Percentiles rank a stretch among this genome's conserved stretches.
phyloP scores from a whole-genome alignment of 331 rosid species.

The Quercus phellos region DNA sequence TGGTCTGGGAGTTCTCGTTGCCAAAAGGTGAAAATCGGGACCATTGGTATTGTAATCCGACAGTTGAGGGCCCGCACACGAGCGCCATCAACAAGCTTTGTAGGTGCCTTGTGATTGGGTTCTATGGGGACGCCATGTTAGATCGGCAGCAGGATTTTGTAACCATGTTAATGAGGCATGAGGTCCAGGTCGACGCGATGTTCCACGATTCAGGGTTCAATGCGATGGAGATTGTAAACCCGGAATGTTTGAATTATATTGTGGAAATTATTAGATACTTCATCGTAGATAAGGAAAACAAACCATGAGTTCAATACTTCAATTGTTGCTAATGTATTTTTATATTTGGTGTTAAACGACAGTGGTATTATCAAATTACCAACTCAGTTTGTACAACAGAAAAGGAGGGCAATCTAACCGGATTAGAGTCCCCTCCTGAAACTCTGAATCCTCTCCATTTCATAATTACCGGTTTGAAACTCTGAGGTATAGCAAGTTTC shows the following conservation, averaged over 20 bases:
- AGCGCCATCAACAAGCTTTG: constrained; percentile 10
- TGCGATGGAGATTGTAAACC: constrained; percentile 45
- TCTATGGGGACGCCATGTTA: constrained; percentile 43
- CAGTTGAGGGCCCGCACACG: constrained; percentile 36
- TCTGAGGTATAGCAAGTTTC: too few species aligned
- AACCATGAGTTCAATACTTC: too few species aligned
- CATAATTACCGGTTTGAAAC: too few species aligned
- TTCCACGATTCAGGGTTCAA: constrained; percentile 55
- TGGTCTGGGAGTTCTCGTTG: constrained; percentile 41
- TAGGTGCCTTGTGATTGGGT: constrained; percentile 49
- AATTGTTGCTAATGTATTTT: too few species aligned
- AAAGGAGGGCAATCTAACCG: too few species aligned
- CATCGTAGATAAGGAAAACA: too few species aligned
- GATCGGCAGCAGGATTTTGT: constrained; percentile 49
- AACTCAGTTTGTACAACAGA: too few species aligned
- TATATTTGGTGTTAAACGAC: too few species aligned
- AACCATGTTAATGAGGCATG: constrained; percentile 42
- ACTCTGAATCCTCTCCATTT: too few species aligned
- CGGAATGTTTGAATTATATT: neutral
- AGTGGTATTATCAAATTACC: too few species aligned
- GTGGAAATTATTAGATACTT: too few species aligned
- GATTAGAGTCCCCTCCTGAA: too few species aligned
- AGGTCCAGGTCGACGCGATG: constrained; percentile 42
- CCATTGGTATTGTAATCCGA: constrained; percentile 53
- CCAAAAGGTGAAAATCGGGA: constrained; percentile 36